A percentile compares a stretch with the other conserved stretches of the same genome.
phyloP scores from a whole-genome alignment of 768 basidiomycete genomes.

The Suillus discolor region DNA sequence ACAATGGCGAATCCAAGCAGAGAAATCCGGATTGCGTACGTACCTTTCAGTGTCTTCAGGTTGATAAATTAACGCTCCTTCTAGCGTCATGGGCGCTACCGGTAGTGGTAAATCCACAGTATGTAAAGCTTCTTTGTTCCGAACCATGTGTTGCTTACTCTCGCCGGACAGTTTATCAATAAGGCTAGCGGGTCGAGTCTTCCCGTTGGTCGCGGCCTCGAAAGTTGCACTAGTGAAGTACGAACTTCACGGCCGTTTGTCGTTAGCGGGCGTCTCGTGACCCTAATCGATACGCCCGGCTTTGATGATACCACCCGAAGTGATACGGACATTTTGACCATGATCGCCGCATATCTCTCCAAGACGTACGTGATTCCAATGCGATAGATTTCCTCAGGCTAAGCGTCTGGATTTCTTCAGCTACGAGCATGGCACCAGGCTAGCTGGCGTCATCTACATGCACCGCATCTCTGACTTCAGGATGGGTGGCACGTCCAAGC shows the following conservation, averaged over 20 bases:
- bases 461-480: slow-evolving; percentile 56
- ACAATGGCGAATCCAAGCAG: slow-evolving; percentile 29
- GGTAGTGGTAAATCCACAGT: slow-evolving; percentile 41
- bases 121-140: background rate
- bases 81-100: slow-evolving; percentile 36
- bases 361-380: slow-evolving; percentile 10
- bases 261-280: slow-evolving; percentile 41
- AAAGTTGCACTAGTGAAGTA: slow-evolving; percentile 47
- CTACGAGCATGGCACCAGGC: slow-evolving; percentile 38
- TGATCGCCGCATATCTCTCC: slow-evolving; percentile 38
- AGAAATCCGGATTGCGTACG: slow-evolving; percentile 38
- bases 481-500: slow-evolving; percentile 51
- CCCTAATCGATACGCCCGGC: slow-evolving; percentile 55
- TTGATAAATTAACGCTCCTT: background rate
- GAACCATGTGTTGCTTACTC: background rate
- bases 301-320: slow-evolving; percentile 51
- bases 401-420: slow-evolving; percentile 14
- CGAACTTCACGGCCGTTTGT: slow-evolving; percentile 41
- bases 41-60: background rate
- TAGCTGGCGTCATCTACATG: slow-evolving; percentile 58
- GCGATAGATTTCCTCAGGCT: background rate
- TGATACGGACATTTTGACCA: slow-evolving; percentile 45
- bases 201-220: slow-evolving; percentile 39
- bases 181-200: slow-evolving; percentile 44
- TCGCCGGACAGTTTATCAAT: slow-evolving; percentile 46